Evolutionary conservation across 805 yeast genomes (phyloP).

Genomic region (Schizosaccharomyces octosporus): DNA sequence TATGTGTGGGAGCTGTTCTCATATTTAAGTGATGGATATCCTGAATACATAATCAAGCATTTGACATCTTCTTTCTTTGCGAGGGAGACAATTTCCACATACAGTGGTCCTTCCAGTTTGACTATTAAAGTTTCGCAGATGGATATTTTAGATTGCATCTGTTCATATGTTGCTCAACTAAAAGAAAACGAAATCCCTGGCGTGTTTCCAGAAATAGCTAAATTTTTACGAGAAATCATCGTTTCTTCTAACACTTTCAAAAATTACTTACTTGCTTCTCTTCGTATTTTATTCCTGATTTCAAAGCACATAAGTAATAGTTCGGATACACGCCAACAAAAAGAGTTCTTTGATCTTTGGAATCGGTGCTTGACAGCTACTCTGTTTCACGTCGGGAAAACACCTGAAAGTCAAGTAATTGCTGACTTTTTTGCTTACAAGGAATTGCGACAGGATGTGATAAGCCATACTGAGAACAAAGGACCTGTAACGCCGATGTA

Average conservation of each 20-base stretch:
- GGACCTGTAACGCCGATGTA: not conserved
- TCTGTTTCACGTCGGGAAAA: not conserved
- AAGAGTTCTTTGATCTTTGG: slow-evolving; percentile 17
- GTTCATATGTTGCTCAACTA: slow-evolving; percentile 1
- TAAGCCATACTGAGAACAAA: not conserved
- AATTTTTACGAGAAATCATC: not conserved
- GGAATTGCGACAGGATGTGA: not conserved
- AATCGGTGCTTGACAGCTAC: not conserved
- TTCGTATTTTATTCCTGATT: not conserved
- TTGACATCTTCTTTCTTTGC: not conserved
- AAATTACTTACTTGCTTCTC: not conserved
- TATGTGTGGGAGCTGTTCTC: not conserved
- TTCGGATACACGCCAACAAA: slow-evolving; percentile 20
- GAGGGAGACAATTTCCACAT: not conserved
- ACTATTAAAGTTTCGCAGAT: slow-evolving; percentile 3
- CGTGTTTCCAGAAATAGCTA: not conserved
- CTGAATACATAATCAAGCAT: not conserved
- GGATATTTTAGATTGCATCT: slow-evolving; percentile 1
- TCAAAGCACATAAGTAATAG: slow-evolving; percentile 4
- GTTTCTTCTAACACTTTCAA: not conserved
- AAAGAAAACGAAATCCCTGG: not conserved
- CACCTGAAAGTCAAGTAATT: not conserved
- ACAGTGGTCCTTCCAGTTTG: not conserved
- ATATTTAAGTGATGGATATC: not conserved
- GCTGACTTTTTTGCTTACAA: not conserved